Percentiles rank a stretch among this genome's conserved stretches.
Evolutionary conservation across 1,284 basidiomycete genomes (phyloP).

Genomic region (Sparassis latifolia): DNA sequence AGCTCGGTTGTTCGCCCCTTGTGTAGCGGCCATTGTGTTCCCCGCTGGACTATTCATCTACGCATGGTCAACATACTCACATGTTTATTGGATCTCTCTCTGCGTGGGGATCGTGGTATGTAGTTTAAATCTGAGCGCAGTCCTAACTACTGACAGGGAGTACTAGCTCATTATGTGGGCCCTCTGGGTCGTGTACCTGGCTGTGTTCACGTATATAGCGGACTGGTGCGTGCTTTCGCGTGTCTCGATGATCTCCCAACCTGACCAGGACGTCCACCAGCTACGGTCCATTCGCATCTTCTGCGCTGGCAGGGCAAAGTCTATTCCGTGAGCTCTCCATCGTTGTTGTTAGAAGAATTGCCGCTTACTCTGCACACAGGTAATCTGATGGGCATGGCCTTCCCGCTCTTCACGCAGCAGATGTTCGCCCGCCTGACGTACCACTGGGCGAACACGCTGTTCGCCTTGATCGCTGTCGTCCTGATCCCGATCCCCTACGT

Average conservation of each 20-base stretch:
- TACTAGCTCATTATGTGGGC: constrained; percentile 38
- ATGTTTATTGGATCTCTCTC: constrained; percentile 52
- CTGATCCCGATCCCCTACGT: constrained; percentile 68
- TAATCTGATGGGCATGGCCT: constrained; percentile 50
- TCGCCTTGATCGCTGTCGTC: constrained; percentile 51
- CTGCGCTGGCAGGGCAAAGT: constrained; percentile 73
- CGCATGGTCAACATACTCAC: constrained; percentile 50
- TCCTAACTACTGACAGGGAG: too few relatives aligned
- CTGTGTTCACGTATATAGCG: constrained; percentile 66
- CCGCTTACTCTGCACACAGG: constrained; percentile 28
- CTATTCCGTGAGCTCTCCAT: constrained; percentile 46
- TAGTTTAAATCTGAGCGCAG: background rate
- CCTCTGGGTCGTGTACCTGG: constrained; percentile 55
- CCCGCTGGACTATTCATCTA: constrained; percentile 63
- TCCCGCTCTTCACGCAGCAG: constrained; percentile 59
- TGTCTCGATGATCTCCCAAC: background rate
- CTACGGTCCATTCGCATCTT: constrained; percentile 71
- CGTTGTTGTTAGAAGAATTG: background rate
- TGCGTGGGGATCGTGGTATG: constrained; percentile 47
- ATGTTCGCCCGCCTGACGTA: constrained; percentile 58
- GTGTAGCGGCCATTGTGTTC: constrained; percentile 56
- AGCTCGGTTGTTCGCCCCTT: constrained; percentile 65
- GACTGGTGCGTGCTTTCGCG: constrained; percentile 44
- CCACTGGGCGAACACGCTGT: constrained; percentile 67
- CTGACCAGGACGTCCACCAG: constrained; percentile 24